Percentiles rank a stretch among this genome's conserved stretches.
Evolutionary conservation across 148 eudicot species (phyloP).

Genomic region (Spergularia marina): DNA sequence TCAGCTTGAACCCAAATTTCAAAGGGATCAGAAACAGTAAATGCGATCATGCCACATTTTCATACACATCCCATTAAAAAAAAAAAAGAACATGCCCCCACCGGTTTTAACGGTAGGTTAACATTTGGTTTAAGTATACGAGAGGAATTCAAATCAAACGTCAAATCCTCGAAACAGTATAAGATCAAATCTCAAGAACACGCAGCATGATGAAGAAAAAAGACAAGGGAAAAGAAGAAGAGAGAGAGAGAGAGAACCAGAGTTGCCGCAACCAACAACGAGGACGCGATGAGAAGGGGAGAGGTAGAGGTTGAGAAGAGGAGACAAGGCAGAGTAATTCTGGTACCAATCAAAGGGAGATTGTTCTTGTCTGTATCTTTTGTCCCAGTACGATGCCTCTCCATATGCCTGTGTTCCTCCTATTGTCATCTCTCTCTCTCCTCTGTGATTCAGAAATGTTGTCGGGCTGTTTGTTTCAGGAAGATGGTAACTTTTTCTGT

Average conservation of each 20-base stretch:
- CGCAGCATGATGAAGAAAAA: not conserved
- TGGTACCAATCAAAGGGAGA: conserved; percentile 88
- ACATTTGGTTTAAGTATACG: no score
- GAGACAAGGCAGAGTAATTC: conserved; percentile 59
- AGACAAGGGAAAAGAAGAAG: not conserved
- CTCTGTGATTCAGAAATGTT: not conserved
- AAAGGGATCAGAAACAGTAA: no score
- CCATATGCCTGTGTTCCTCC: conserved; percentile 60
- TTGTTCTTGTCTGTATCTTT: conserved; percentile 50
- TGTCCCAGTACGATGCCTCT: conserved; percentile 82
- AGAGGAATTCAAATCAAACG: no score
- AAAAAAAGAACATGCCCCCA: no score
- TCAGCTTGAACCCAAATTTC: no score
- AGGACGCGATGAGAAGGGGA: conserved; percentile 47
- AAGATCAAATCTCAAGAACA: not conserved
- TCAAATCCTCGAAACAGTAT: not conserved
- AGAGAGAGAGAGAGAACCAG: conserved; percentile 34
- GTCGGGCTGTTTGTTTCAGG: not conserved
- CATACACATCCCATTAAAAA: no score
- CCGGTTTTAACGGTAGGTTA: no score
- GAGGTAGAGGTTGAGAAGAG: conserved; percentile 55
- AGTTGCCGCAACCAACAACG: conserved; percentile 76
- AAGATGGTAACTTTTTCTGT: no score
- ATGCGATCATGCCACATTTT: no score
- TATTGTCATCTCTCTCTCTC: conserved; percentile 16